Conservation (phyloP, 495 filamentous ascomycete species). For the Podospora comata region DNA sequence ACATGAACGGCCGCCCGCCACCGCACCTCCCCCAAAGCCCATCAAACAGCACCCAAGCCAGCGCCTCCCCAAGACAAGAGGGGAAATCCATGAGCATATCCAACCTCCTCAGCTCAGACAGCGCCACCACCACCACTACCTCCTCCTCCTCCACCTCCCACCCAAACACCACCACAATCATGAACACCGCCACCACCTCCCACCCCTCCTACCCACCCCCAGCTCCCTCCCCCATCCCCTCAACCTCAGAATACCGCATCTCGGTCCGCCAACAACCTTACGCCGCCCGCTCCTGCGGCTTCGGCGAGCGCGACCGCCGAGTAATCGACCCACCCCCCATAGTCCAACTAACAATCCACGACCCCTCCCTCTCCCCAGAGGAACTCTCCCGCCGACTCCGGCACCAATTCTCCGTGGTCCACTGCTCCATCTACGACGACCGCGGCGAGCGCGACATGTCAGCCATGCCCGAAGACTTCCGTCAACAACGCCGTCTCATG, state of each 20-base stretch:
- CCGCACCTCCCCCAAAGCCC: constrained; percentile 27
- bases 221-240: constrained; percentile 12
- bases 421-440: constrained; percentile 72
- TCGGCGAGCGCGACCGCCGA: constrained; percentile 87
- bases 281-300: constrained; percentile 88
- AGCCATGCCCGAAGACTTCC: constrained; percentile 54
- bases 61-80: constrained; percentile 33
- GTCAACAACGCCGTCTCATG: constrained; percentile 68
- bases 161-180: background rate
- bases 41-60: constrained; percentile 26
- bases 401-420: constrained; percentile 76
- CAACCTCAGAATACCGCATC: constrained; percentile 44
- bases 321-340: constrained; percentile 96
- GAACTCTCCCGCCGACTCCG: constrained; percentile 60
- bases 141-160: constrained; percentile 2
- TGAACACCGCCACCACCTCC: constrained; percentile 24
- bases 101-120: constrained; percentile 42
- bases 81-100: constrained; percentile 46
- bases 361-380: constrained; percentile 52
- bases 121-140: constrained; percentile 28
- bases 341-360: constrained; percentile 74
- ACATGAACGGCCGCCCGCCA: constrained; percentile 18
- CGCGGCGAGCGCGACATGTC: constrained; percentile 59
- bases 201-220: constrained; percentile 37
- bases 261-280: constrained; percentile 85